A percentile compares a stretch with the other conserved stretches of the same genome.
Conservation (phyloP, 2,329 filamentous ascomycete genomes). For the Diaporthe vaccinii region DNA sequence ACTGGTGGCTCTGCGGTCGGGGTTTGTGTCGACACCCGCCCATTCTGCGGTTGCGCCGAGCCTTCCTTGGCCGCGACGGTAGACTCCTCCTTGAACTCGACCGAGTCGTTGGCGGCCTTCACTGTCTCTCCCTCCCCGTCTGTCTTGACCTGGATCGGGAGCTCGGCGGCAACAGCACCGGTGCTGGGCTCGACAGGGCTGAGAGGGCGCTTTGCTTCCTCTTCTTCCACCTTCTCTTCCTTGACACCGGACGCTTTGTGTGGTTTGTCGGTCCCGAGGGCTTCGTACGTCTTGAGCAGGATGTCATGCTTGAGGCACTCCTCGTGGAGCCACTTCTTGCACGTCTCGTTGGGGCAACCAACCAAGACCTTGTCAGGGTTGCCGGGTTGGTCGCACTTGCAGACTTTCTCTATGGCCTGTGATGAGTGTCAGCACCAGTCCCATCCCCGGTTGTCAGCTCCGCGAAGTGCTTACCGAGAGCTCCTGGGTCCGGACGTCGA, state of each 20-base stretch:
- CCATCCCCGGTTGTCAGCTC: neutral
- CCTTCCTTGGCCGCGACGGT: conserved; percentile 42
- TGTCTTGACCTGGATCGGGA: conserved; percentile 67
- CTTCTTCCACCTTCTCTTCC: conserved; percentile 55
- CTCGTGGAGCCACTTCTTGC: conserved; percentile 74
- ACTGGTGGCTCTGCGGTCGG: conserved; percentile 43
- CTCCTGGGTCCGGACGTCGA: conserved; percentile 69
- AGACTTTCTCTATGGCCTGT: conserved; percentile 68
- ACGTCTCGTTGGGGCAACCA: conserved; percentile 67
- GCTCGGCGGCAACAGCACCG: conserved; percentile 59
- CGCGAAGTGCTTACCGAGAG: conserved; percentile 64
- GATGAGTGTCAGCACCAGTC: neutral
- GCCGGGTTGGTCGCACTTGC: conserved; percentile 71
- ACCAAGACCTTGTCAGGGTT: conserved; percentile 73
- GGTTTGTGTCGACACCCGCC: conserved; percentile 44
- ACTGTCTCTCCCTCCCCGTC: conserved; percentile 57
- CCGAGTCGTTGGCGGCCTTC: conserved; percentile 50
- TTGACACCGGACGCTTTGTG: conserved; percentile 56
- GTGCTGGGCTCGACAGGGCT: conserved; percentile 66
- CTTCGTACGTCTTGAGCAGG: conserved; percentile 63
- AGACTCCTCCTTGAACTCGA: conserved; percentile 52
- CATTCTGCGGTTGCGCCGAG: conserved; percentile 39
- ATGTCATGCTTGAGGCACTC: conserved; percentile 72
- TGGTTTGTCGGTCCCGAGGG: conserved; percentile 65
- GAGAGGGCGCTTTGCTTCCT: conserved; percentile 59